Evolutionary conservation across 139 green algal species (phyloP), one percentile per base, ranked within the genome.

Genomic region (Chlamydomonas incerta): DNA sequence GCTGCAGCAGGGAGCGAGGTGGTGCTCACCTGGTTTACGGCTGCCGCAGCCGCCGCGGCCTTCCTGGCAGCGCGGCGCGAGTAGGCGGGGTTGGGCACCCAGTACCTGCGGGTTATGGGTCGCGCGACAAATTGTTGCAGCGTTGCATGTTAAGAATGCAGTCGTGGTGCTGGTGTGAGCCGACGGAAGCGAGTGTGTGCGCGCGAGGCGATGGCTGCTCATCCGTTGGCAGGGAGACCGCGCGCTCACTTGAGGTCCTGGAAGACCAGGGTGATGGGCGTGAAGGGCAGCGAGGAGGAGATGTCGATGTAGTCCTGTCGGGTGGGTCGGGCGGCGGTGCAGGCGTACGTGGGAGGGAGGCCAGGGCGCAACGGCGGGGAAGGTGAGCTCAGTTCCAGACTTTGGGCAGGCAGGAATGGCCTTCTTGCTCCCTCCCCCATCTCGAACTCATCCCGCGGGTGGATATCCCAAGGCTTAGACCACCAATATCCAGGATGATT

Each of bases 241-340:
- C n/a, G n/a, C n/a, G 29, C 82, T 10, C 46, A 92, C 86, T 83
- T 76, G 33, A 95, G 69, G 47, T 93, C 72, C 35, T 88, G 66
- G 85, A 92, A 95, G 14, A 94, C 88, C 31, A 96, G 88, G 6
- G 92, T 91, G 82, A 96, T 90, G 41, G 90, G 93, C 23, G 52
- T 70, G 58, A 96, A 96, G 66, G 89, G 84, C 52, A 96, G 65
- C 63, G 77, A 83, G 37, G 77, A 83, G n/a, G 77, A 83, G 65
- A 83, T 83, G 55, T 83, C 77, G 63, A 74, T 83, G 63, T 34
- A 83, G 41, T 83, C 77, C 77, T 83, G 77, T 2, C 13, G 8
- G 47, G 47, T 10, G 72, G 18, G 10, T 11, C 2, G 46, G 4
- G 35, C 35, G 20, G 68, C 8, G 37, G 69, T 37, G 35, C 2